Conservation (phyloP, 2,329 filamentous ascomycete species). For the Epichloe sibirici region DNA sequence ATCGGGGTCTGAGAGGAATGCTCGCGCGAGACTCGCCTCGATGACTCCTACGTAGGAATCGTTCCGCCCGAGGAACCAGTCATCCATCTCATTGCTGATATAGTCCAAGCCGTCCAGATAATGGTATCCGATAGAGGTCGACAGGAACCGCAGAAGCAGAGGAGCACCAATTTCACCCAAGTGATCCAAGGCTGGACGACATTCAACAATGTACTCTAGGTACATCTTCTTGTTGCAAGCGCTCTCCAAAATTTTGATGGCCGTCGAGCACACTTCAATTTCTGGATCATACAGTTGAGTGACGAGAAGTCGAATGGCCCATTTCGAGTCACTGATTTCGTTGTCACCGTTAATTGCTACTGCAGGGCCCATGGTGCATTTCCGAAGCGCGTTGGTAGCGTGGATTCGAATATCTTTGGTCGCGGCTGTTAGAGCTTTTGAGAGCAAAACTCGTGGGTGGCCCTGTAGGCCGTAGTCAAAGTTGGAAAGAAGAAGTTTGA, state of each 20-base stretch:
- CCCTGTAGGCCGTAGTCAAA: conserved; percentile 86
- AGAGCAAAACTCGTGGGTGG: conserved; percentile 83
- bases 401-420: conserved; percentile 87
- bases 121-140: conserved; percentile 93
- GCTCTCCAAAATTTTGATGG: conserved; percentile 94
- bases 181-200: conserved; percentile 85
- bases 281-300: conserved; percentile 96
- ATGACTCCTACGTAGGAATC: conserved; percentile 92
- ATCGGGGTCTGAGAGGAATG: conserved; percentile 58
- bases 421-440: conserved; percentile 84
- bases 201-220: conserved; percentile 93
- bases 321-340: conserved; percentile 61
- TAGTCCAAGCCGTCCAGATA: conserved; percentile 96
- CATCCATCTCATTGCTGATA: conserved; percentile 99
- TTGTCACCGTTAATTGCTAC: conserved; percentile 25
- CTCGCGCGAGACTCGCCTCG: conserved; percentile 84
- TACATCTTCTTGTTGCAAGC: conserved; percentile 87
- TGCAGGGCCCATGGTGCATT: conserved; percentile 55
- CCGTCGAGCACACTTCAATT: conserved; percentile 89
- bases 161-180: conserved; percentile 94
- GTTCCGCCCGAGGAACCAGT: conserved; percentile 96
- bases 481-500: conserved; percentile 76
- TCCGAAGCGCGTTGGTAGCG: conserved; percentile 73
- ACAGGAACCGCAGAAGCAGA: conserved; percentile 80
- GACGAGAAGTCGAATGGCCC: conserved; percentile 95